Percentiles rank a stretch among this genome's conserved stretches.
phyloP scores from a whole-genome alignment of 768 basidiomycete genomes.

The Podaxis pistillaris region DNA sequence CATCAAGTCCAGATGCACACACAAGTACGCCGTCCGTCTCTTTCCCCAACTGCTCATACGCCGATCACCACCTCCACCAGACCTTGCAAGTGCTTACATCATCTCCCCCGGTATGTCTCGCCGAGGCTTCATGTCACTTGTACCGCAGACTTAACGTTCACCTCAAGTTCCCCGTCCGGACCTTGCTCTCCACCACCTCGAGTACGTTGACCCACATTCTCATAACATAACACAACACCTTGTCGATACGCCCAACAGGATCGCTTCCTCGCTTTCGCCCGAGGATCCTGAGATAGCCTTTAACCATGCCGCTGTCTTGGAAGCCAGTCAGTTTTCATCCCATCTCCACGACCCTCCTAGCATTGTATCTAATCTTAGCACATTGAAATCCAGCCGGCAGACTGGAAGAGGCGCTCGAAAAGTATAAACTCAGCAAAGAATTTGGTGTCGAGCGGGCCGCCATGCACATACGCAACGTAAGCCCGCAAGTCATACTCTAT shows the following conservation, averaged over 20 bases:
- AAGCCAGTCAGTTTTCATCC: constrained; percentile 64
- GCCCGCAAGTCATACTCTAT: constrained; percentile 14
- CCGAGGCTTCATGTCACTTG: constrained; percentile 7
- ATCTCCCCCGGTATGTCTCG: constrained; percentile 51
- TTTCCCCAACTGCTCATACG: not conserved
- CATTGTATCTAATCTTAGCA: constrained; percentile 31
- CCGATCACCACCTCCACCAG: constrained; percentile 34
- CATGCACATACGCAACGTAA: constrained; percentile 82
- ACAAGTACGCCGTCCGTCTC: constrained; percentile 57
- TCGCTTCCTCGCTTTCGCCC: constrained; percentile 79
- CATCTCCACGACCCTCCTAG: constrained; percentile 14
- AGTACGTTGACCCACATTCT: constrained; percentile 43
- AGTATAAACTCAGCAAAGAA: constrained; percentile 79
- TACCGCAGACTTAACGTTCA: not conserved
- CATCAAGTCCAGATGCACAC: constrained; percentile 83
- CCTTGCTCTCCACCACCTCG: constrained; percentile 81
- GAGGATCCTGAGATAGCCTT: constrained; percentile 91
- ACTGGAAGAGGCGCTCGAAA: constrained; percentile 75
- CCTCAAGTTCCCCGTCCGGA: constrained; percentile 69
- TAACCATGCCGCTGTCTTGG: constrained; percentile 87
- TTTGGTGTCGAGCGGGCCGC: constrained; percentile 80
- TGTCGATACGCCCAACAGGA: constrained; percentile 45
- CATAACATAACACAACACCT: constrained; percentile 18
- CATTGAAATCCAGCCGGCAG: constrained; percentile 55
- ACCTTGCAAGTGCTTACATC: constrained; percentile 88